Evolutionary conservation across 768 basidiomycete genomes (phyloP), one percentile per base, ranked within the genome.

Genomic region (Pleurotus tuoliensis): DNA sequence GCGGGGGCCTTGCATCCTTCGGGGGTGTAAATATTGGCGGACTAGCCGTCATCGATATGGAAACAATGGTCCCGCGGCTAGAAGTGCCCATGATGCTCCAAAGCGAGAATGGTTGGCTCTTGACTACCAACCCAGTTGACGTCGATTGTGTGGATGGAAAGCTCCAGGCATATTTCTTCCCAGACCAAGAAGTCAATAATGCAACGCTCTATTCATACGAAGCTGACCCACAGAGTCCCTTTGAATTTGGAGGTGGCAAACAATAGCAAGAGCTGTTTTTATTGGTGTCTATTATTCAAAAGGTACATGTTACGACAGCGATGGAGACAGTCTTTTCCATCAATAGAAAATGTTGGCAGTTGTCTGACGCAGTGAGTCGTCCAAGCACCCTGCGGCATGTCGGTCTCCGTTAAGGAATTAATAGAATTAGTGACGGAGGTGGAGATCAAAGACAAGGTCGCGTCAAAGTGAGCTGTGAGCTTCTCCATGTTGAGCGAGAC

Each of bases 121-220:
- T 53, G 39, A 53, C 51, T 12, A 53, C 51, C n/a, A 53, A 57
- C 20, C 56, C 56, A 24, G 56, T 57, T 50, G 57, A 50, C 22
- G 40, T 41, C 6, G 37, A 58, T 24, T 53, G 51, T 24, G 51
- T 53, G n/a, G 38, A 53, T 43, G 51, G 51, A n/a, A 53, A 24
- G 39, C 24, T 53, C 11, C 38, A 24, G 51, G 38, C 41, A 11
- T 53, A 53, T 38, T 53, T 53, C 51, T 25, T 53, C 4, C 51
- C 51, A n/a, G 51, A 53, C 39, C 51, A 53, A 25, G 38, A 41
- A 41, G 39, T 41, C 15, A 39, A 41, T 13, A 53, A 53, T 41
- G 37, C 51, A 24, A 25, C 22, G 3, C 18, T 53, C 3, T 53
- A 53, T 25, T 2, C 8, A n/a, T 53, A 53, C n/a, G 51, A 41